A percentile compares a stretch with the other conserved stretches of the same genome.
Conservation (phyloP, 305 asterid genomes). For the Fraxinus sp. region DNA sequence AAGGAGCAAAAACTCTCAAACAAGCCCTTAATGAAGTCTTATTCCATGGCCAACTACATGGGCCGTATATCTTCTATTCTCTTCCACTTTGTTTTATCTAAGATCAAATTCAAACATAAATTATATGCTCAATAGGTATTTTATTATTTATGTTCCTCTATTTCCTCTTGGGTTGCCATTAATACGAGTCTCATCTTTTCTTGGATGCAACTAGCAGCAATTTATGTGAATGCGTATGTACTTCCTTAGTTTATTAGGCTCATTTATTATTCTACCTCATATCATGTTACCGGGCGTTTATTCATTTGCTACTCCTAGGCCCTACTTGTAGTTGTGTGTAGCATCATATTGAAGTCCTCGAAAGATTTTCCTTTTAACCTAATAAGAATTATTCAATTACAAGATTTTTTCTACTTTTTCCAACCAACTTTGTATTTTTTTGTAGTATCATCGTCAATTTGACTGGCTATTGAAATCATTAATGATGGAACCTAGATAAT, state of each 20-base stretch:
- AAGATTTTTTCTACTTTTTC: not conserved
- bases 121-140: not conserved
- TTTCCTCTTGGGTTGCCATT: not conserved
- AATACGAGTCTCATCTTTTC: not conserved
- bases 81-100: not conserved
- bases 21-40: not conserved
- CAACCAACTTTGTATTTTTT: not conserved
- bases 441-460: not conserved
- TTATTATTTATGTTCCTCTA: not conserved
- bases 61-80: not conserved
- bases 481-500: not conserved
- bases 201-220: not conserved
- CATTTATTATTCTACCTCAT: not conserved
- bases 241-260: not conserved
- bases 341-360: not conserved
- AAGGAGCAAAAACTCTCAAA: too few relatives aligned
- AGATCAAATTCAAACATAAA: not conserved
- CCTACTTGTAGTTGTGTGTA: not conserved
- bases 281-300: not conserved
- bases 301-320: not conserved
- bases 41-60: not conserved
- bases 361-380: not conserved
- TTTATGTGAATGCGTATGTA: not conserved
- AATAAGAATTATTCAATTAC: not conserved
- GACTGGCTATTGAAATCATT: not conserved